A percentile compares a stretch with the other conserved stretches of the same genome.
Conservation (phyloP, 768 basidiomycete genomes). For the Cystofilobasidium macerans region DNA sequence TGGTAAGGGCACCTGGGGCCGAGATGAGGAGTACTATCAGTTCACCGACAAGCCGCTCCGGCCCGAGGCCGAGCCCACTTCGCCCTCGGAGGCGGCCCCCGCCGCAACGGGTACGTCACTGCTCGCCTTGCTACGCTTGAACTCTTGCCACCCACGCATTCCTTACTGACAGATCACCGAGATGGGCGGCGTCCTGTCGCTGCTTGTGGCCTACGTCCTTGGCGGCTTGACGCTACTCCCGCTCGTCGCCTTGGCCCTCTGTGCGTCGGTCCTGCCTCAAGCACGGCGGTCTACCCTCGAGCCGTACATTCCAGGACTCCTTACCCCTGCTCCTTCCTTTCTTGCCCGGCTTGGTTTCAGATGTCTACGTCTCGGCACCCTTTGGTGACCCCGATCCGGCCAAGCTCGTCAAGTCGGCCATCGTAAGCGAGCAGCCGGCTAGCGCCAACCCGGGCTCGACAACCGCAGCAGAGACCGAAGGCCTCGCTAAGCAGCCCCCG, state of each 20-base stretch:
- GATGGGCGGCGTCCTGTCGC: not conserved
- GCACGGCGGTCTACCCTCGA: too few species aligned
- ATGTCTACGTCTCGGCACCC: not conserved
- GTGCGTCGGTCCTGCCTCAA: too few species aligned
- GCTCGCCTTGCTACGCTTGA: not conserved
- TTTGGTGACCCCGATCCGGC: not conserved
- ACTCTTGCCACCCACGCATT: not conserved
- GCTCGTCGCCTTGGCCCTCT: not conserved
- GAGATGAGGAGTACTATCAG: slow-evolving; percentile 22
- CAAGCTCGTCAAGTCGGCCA: slow-evolving; percentile 2
- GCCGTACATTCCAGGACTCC: too few species aligned
- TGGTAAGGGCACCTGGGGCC: slow-evolving; percentile 22
- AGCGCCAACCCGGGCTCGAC: not conserved
- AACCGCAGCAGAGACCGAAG: not conserved
- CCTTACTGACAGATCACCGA: too few species aligned
- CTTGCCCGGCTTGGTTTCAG: not conserved
- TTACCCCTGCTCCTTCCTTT: not conserved
- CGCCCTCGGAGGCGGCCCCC: too few species aligned
- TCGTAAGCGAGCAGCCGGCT: not conserved
- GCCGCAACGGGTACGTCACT: too few species aligned
- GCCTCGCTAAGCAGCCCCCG: not conserved
- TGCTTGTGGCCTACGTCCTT: not conserved
- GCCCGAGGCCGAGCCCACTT: not conserved
- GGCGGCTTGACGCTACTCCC: not conserved
- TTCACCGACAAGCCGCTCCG: slow-evolving; percentile 12